Conservation (phyloP, 768 basidiomycete genomes). For the Russula olivacea region DNA sequence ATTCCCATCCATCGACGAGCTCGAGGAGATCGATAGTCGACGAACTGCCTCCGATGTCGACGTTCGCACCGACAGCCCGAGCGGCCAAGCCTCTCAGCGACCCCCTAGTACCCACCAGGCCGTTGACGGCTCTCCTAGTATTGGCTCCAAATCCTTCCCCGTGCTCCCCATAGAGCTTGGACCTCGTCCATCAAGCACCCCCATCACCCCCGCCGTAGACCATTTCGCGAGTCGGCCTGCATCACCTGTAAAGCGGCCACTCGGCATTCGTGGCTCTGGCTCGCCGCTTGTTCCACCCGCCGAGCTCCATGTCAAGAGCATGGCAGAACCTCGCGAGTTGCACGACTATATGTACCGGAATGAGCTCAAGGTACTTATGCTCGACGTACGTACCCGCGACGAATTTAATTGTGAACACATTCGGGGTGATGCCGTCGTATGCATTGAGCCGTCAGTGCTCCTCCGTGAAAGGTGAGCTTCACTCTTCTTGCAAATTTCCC, state of each 20-base stretch:
- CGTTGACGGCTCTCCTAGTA: conserved; percentile 14
- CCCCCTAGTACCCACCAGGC: conserved; percentile 29
- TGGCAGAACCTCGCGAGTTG: conserved; percentile 30
- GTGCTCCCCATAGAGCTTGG: conserved; percentile 42
- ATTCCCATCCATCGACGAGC: conserved; percentile 76
- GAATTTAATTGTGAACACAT: conserved; percentile 76
- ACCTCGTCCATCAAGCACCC: conserved; percentile 64
- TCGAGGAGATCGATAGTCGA: conserved; percentile 51
- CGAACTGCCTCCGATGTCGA: conserved; percentile 44
- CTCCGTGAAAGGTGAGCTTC: conserved; percentile 56
- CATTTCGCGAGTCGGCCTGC: conserved; percentile 57
- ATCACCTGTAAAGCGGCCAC: conserved; percentile 35
- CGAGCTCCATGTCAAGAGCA: conserved; percentile 28
- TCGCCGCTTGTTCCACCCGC: conserved; percentile 34
- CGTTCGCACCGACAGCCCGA: conserved; percentile 32
- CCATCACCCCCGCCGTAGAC: conserved; percentile 52
- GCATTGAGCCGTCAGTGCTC: conserved; percentile 79
- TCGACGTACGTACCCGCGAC: conserved; percentile 77
- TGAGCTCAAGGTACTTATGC: conserved; percentile 63
- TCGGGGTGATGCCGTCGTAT: conserved; percentile 60
- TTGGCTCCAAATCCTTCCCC: conserved; percentile 34
- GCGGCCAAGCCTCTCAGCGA: conserved; percentile 14
- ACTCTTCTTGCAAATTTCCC: background rate
- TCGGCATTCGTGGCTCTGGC: conserved; percentile 41
- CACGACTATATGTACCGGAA: conserved; percentile 41